phyloP scores from a whole-genome alignment of 495 filamentous ascomycete genomes.

The Darksidea phi region DNA sequence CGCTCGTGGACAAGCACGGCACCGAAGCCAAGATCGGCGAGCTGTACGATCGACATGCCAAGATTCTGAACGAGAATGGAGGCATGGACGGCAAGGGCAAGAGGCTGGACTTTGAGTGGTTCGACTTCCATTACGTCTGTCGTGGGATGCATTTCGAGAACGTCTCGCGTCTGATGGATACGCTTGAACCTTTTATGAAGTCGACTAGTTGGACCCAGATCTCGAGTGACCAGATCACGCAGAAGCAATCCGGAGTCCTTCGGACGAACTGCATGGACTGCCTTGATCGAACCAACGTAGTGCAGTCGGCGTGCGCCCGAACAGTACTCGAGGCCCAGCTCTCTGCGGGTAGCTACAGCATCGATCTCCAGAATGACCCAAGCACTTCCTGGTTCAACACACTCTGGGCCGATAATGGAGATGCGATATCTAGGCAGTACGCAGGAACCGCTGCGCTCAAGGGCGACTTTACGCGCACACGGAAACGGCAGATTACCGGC shows the following conservation, averaged over 20 bases:
- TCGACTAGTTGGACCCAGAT: conserved; percentile 57
- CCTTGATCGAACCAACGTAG: conserved; percentile 88
- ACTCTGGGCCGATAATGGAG: conserved; percentile 92
- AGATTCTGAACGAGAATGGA: conserved; percentile 61
- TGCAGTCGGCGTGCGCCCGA: conserved; percentile 81
- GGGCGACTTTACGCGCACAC: conserved; percentile 89
- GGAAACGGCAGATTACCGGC: conserved; percentile 86
- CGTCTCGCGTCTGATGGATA: conserved; percentile 72
- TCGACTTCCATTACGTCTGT: conserved; percentile 88
- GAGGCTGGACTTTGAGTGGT: conserved; percentile 79
- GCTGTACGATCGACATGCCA: conserved; percentile 65
- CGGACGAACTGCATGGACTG: conserved; percentile 98
- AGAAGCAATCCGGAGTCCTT: conserved; percentile 69
- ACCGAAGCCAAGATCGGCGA: conserved; percentile 76
- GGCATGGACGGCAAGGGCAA: conserved; percentile 54
- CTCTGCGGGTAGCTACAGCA: conserved; percentile 65
- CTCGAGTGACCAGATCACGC: conserved; percentile 35
- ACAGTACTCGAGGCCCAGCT: conserved; percentile 74
- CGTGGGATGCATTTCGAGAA: conserved; percentile 98
- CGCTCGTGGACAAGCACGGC: conserved; percentile 81
- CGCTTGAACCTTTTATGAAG: conserved; percentile 61
- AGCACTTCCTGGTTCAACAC: conserved; percentile 88
- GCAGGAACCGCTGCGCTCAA: conserved; percentile 91
- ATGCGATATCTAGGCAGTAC: conserved; percentile 68
- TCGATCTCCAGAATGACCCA: conserved; percentile 66